Conservation (phyloP, 1,284 basidiomycete species). For the Taiwanofungus camphoratus region DNA sequence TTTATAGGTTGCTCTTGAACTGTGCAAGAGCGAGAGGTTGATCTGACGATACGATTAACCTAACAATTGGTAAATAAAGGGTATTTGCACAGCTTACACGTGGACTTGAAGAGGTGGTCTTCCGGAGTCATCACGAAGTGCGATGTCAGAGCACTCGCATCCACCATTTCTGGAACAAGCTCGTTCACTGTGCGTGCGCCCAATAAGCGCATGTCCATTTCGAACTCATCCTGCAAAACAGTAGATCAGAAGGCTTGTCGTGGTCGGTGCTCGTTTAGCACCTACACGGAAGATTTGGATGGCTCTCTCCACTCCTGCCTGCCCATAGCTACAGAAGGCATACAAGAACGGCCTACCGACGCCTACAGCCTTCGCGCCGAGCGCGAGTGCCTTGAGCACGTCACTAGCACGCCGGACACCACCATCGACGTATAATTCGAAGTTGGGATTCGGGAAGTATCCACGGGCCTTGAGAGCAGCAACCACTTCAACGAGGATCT, state of each 20-base stretch:
- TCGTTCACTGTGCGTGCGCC: constrained; percentile 77
- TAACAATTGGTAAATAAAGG: neutral
- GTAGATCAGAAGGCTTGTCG: too few relatives aligned
- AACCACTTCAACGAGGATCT: constrained; percentile 47
- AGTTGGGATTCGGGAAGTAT: neutral
- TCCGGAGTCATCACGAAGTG: constrained; percentile 59
- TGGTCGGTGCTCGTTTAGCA: too few relatives aligned
- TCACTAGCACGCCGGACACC: constrained; percentile 90
- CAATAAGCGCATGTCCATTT: constrained; percentile 86
- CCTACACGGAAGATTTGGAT: constrained; percentile 70
- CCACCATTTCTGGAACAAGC: constrained; percentile 81
- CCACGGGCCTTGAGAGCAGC: neutral
- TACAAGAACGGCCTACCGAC: constrained; percentile 82
- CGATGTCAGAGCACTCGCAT: constrained; percentile 58
- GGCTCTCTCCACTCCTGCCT: constrained; percentile 73
- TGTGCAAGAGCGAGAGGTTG: constrained; percentile 20
- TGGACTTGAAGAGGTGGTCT: constrained; percentile 66
- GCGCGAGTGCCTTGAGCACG: constrained; percentile 86
- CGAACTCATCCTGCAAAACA: constrained; percentile 73
- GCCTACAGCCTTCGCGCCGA: constrained; percentile 84
- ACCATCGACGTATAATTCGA: constrained; percentile 81
- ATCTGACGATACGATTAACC: constrained; percentile 12
- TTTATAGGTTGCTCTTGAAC: constrained; percentile 22
- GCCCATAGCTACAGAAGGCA: constrained; percentile 82
- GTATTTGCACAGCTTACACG: constrained; percentile 51